Evolutionary conservation across 805 yeast species (phyloP), one percentile per base, ranked within the genome.

Genomic region (Jamesozyma spencerorum): DNA sequence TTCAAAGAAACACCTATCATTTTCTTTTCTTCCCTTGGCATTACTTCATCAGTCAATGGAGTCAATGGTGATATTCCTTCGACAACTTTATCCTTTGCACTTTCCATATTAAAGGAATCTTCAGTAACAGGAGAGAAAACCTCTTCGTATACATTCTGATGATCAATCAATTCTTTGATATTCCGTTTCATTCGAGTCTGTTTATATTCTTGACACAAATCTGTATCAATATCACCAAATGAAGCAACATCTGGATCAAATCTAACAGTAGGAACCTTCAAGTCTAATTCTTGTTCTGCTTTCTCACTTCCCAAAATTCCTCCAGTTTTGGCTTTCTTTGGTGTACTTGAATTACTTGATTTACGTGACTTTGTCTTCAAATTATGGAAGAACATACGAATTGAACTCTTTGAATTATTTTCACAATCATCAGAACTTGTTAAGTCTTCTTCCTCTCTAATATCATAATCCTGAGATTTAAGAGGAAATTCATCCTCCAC

Each of bases 31-130:
- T 22, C 10, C 10, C 10, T 22, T 6, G 26, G 26, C 26, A 22
- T 22, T 22, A 10, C 10, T 7, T 22, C 26, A 22, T 22, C 26
- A 7, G 10, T 22, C 26, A 28, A 28, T 22, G 38, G 38, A 8
- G 38, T 36, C 6, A 28, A 6, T 8, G 38, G 38, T 36, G 38
- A 36, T 3, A 13, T 18, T 18, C 28, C 14, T n/a, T n/a, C 12
- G 14, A 30, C 7, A 5, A 12, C 18, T 6, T 14, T 15, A n/a
- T 14, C 14, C 5, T 30, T 15, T n/a, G 18, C 32, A 30, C 38
- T 36, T 3, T 27, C 33, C 38, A 36, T 36, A 12, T 27, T 14
- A 28, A 36, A 36, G 4, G 38, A 36, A n/a, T 18, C 29, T 10
- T 26, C 18, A 15, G 37, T 26, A 5, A 15, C 31, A 15, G 37